Evolutionary conservation across 2,329 filamentous ascomycete species (phyloP), one percentile per base, ranked within the genome.

Genomic region (Talaromyces funiculosus): DNA sequence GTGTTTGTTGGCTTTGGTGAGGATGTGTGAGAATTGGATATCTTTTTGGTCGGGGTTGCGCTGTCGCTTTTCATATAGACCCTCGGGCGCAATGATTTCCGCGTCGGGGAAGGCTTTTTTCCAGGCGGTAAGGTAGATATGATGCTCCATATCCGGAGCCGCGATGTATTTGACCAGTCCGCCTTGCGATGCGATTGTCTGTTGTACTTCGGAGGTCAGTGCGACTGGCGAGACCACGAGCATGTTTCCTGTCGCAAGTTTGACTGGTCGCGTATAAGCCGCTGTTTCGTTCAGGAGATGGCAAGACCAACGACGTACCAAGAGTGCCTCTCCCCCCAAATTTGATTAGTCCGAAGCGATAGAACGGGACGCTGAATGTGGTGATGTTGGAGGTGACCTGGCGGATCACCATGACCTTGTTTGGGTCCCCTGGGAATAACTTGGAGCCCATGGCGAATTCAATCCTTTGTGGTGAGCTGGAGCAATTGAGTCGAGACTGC

Each of bases 161-260:
- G 93, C 81, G 66, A 99, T 87, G 81, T 97, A 97, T 66, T 83
- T 84, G 56, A 97, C 85, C 43, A 85, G 82, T 54, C 87, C 86
- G 63, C 86, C 86, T 60, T 90, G 78, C 35, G 78, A 73, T n/a
- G 85, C 80, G 20, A 85, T 75, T 59, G 81, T 77, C 56, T 90
- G 79, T 63, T 82, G 85, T 40, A 92, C 86, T 61, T 88, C 85
- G 3, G 87, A 82, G 3, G 92, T 97, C 60, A 97, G 83, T 14
- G 88, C 89, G 20, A 94, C 90, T 18, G 94, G 94, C 0, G 92
- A 96, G 83, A 97, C 97, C 73, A 97, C 87, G 66, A 91, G 90
- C 42, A 97, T 84, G 49, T 84, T 80, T 60, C 92, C 92, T 9
- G 86, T 87, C 61, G 85, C 83, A 67, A 99, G 84, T 67, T 87